Percentiles rank a stretch among this genome's conserved stretches.
Conservation (phyloP, 192 early-diverging fungal species). For the Podila verticillata region DNA sequence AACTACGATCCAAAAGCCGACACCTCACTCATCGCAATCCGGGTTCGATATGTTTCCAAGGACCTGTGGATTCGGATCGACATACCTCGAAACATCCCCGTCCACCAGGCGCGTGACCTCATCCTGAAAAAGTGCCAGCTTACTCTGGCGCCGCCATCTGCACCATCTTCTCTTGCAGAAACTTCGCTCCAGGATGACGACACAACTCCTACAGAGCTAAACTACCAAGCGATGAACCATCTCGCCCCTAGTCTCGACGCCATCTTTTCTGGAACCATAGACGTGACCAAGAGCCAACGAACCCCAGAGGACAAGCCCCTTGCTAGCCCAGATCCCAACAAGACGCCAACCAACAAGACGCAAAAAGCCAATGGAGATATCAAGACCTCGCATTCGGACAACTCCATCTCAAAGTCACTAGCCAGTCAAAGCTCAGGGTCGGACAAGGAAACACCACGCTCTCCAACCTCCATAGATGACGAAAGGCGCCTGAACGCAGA, state of each 20-base stretch:
- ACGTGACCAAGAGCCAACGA: neutral
- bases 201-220: neutral
- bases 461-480: conserved; percentile 6
- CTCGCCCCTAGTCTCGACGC: too few species aligned
- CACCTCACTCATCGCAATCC: conserved; percentile 16
- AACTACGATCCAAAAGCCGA: conserved; percentile 7
- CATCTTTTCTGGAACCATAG: neutral
- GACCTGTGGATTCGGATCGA: conserved; percentile 39
- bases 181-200: conserved; percentile 6
- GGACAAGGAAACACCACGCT: conserved; percentile 5
- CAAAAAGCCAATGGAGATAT: neutral
- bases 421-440: conserved; percentile 3
- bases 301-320: neutral
- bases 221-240: neutral
- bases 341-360: conserved; percentile 1
- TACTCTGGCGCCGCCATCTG: conserved; percentile 15
- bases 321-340: neutral
- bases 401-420: conserved; percentile 8
- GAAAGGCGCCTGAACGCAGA: conserved; percentile 3
- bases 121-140: conserved; percentile 30
- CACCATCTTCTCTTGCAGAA: conserved; percentile 27
- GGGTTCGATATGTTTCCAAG: conserved; percentile 32
- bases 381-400: conserved; percentile 2
- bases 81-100: conserved; percentile 29
- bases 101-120: conserved; percentile 29